Conservation (phyloP, 495 filamentous ascomycete species). For the Hypoxylon fragiforme region DNA sequence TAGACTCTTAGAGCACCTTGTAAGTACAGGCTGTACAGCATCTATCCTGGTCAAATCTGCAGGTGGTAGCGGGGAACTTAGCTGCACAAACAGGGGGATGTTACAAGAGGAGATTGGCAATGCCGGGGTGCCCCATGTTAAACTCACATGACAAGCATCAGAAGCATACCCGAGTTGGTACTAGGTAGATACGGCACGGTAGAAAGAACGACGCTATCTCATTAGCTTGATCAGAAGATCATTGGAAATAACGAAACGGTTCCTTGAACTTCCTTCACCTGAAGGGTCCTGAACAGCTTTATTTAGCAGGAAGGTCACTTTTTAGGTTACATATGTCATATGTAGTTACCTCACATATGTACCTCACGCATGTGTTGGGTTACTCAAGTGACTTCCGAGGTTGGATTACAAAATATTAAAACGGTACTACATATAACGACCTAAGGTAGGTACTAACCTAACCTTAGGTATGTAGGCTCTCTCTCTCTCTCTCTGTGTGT, state of each 20-base stretch:
- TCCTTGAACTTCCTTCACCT: slow-evolving; percentile 1
- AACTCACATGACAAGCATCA: slow-evolving; percentile 14
- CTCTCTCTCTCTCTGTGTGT: neutral
- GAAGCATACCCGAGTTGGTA: slow-evolving; percentile 6
- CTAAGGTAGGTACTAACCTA: too few relatives aligned
- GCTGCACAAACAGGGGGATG: slow-evolving; percentile 21
- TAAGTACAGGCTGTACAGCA: neutral
- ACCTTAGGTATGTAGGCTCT: neutral
- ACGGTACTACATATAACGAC: too few relatives aligned
- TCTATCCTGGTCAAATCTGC: slow-evolving; percentile 10
- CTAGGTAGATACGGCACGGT: neutral
- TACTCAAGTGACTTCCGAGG: too few relatives aligned
- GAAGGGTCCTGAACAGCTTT: neutral
- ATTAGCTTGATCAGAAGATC: slow-evolving; percentile 11
- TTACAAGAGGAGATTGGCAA: slow-evolving; percentile 30
- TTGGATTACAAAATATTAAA: too few relatives aligned
- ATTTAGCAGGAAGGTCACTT: too few relatives aligned
- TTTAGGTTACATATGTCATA: too few relatives aligned
- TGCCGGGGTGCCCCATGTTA: slow-evolving; percentile 28
- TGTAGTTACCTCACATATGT: too few relatives aligned
- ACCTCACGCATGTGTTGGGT: too few relatives aligned
- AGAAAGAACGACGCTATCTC: slow-evolving; percentile 2
- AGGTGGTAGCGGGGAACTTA: slow-evolving; percentile 26
- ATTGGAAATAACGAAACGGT: slow-evolving; percentile 1
- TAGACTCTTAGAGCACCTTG: neutral